Percentiles rank a stretch among this genome's conserved stretches.
Evolutionary conservation across 441 rosid genomes (phyloP).

Genomic region (Flueggea neowawraea): DNA sequence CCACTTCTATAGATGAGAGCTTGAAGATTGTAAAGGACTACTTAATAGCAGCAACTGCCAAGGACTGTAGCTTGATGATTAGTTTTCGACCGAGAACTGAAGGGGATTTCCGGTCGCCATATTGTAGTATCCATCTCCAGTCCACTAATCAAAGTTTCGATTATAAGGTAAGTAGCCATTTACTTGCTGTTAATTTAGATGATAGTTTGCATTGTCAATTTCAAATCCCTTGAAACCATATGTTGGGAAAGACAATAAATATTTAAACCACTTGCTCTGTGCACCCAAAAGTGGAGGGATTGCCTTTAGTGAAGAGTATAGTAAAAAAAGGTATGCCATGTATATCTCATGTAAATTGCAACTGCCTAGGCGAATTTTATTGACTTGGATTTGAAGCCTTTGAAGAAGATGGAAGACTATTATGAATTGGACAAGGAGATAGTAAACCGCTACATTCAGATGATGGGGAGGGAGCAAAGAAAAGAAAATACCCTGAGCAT

Average conservation of each 20-base stretch:
- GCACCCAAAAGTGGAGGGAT: no score
- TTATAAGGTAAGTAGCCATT: slow-evolving; percentile 53
- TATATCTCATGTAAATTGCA: slow-evolving; percentile 11
- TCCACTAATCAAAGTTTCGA: slow-evolving; percentile 65
- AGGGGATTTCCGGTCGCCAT: slow-evolving; percentile 31
- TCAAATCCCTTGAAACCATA: neutral
- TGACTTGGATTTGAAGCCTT: slow-evolving; percentile 83
- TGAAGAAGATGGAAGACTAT: slow-evolving; percentile 73
- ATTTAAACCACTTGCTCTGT: no score
- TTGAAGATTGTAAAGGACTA: slow-evolving; percentile 71
- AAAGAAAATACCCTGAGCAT: slow-evolving; percentile 10
- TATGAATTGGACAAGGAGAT: slow-evolving; percentile 70
- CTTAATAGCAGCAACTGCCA: slow-evolving; percentile 81
- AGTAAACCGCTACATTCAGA: slow-evolving; percentile 40
- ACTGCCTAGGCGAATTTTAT: slow-evolving; percentile 62
- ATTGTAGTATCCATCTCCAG: slow-evolving; percentile 34
- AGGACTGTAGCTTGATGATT: slow-evolving; percentile 90
- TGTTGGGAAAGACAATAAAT: neutral
- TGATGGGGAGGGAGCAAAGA: slow-evolving; percentile 21
- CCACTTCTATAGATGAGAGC: slow-evolving; percentile 61
- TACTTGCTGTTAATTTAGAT: neutral
- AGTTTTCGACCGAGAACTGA: slow-evolving; percentile 49
- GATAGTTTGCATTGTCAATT: neutral
- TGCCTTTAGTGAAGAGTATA: no score
- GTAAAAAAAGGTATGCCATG: no score